Evolutionary conservation across 441 rosid genomes (phyloP), one percentile per base, ranked within the genome.

Genomic region (Populus tomentosa): DNA sequence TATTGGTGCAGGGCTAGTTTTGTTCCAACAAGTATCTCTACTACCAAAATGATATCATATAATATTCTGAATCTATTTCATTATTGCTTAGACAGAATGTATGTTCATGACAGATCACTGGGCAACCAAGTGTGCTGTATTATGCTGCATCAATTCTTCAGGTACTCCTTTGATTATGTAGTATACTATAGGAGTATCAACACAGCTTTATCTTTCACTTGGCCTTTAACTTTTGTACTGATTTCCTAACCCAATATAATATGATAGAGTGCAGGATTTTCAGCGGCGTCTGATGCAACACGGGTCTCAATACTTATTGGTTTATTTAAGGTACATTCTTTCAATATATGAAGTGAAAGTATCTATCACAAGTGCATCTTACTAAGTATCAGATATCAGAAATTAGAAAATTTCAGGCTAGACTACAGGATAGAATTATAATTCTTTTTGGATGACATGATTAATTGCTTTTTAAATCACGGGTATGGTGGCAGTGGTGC

Each of bases 41-140:
- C 74, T 65, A 70, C 53, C 65, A 67, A 26, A 72, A 35, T 76
- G 23, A 16, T 81, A 50, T 35, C 73, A 72, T 67, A 30, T 82
- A 73, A 61, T 72, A 61, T 71, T 10, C 61, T 73, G n/a, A 77
- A 79, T 10, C 72, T 70, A 18, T 61, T 35, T 18, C 30, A 62
- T 62, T 70, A 66, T 16, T 59, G 75, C 61, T 80, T 73, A 71
- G 66, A 53, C 75, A 32, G 75, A 33, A 75, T 81, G 61, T 64
- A n/a, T 72, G 81, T 71, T 77, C 59, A 64, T 87, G 78, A 69
- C 89, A 96, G 99, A 94, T 92, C 83, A 96, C 99, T 5, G 99
- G 99, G 77, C 99, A 96, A 84, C 99, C 99, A 77, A 96, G 99
- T 88, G 99, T 94, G 28, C 90, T 96, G 24, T 96, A 94, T 86